Evolutionary conservation across 495 filamentous ascomycete genomes (phyloP).

Genomic region (Margaritispora aquatica): DNA sequence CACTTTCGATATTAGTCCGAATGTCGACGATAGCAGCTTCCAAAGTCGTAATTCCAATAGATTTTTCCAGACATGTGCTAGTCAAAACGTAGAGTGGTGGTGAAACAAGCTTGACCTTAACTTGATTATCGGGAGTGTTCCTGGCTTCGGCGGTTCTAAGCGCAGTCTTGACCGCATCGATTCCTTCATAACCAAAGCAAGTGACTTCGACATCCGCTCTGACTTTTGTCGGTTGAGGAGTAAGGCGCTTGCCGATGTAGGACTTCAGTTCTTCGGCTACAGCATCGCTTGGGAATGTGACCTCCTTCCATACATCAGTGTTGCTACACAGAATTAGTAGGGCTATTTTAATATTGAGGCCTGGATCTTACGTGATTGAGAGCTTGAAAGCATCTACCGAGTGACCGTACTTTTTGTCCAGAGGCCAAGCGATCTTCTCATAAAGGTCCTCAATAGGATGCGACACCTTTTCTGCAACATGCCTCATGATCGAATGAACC

Average conservation of each 20-base stretch:
- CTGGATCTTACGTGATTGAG: constrained; percentile 78
- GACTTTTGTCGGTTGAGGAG: constrained; percentile 95
- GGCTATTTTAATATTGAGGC: not conserved
- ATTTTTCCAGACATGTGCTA: constrained; percentile 91
- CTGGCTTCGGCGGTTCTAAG: constrained; percentile 80
- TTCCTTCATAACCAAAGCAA: constrained; percentile 97
- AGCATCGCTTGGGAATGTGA: constrained; percentile 79
- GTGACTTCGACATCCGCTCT: constrained; percentile 97
- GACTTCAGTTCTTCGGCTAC: constrained; percentile 80
- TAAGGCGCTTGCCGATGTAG: constrained; percentile 94
- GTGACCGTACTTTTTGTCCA: constrained; percentile 97
- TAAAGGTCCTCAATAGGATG: constrained; percentile 91
- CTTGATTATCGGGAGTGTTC: constrained; percentile 82
- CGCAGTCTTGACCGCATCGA: constrained; percentile 92
- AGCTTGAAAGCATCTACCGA: constrained; percentile 97
- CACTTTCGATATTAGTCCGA: constrained; percentile 61
- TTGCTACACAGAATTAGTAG: constrained; percentile 50
- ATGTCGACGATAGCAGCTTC: constrained; percentile 87
- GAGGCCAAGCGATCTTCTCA: constrained; percentile 89
- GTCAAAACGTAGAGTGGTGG: constrained; percentile 93
- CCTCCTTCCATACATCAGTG: constrained; percentile 90
- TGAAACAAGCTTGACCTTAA: constrained; percentile 94
- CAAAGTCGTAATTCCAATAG: constrained; percentile 69
- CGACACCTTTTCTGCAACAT: constrained; percentile 94
- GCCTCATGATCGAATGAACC: constrained; percentile 95